phyloP scores from a whole-genome alignment of 371 early-diverging fungal genomes.

The Mucor velutinosus region DNA sequence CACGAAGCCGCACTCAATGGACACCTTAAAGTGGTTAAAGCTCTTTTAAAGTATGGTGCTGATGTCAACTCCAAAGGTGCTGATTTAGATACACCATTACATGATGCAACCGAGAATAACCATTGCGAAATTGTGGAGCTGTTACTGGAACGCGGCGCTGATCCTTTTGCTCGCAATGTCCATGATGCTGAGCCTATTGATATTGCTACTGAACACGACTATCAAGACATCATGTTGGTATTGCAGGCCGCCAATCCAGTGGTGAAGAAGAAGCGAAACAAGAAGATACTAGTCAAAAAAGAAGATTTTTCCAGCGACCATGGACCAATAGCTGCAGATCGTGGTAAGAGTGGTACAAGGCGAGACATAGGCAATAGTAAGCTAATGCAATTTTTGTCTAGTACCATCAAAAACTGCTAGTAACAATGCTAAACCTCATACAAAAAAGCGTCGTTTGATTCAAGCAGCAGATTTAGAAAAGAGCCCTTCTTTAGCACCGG shows the following conservation, averaged over 20 bases:
- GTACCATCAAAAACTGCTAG: background rate
- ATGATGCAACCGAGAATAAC: constrained; percentile 79
- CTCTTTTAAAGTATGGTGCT: constrained; percentile 73
- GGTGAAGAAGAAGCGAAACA: constrained; percentile 10
- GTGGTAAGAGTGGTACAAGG: background rate
- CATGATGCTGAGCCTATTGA: constrained; percentile 59
- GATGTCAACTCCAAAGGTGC: constrained; percentile 68
- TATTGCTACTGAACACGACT: constrained; percentile 54
- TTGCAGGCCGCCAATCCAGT: constrained; percentile 24
- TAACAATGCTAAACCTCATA: constrained; percentile 3
- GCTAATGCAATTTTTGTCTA: background rate
- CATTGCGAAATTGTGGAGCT: constrained; percentile 66
- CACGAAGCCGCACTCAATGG: constrained; percentile 79
- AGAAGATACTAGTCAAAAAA: background rate
- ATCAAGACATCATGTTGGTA: constrained; percentile 37
- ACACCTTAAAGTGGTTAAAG: constrained; percentile 54
- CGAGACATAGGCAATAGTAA: background rate
- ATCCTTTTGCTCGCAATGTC: constrained; percentile 50
- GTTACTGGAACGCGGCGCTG: constrained; percentile 65
- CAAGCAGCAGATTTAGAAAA: constrained; percentile 36
- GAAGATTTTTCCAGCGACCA: background rate
- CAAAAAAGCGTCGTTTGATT: constrained; percentile 37
- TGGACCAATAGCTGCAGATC: background rate
- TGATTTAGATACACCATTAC: constrained; percentile 77
- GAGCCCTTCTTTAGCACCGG: background rate